Percentiles rank a stretch among this genome's conserved stretches.
phyloP scores from a whole-genome alignment of 1,284 basidiomycete species.

The Omphalotus olearius region DNA sequence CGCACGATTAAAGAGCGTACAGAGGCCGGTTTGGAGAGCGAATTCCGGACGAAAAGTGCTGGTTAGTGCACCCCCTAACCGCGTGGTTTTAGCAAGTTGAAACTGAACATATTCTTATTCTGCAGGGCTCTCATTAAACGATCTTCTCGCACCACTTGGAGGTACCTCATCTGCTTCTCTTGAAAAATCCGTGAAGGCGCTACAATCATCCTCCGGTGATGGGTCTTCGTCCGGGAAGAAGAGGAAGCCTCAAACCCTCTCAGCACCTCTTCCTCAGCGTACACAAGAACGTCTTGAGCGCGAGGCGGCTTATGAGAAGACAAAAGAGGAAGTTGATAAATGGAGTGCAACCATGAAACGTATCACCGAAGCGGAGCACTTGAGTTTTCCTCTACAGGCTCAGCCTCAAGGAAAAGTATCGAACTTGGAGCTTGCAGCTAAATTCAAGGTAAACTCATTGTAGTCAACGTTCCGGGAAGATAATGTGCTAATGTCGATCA shows the following conservation, averaged over 20 bases:
- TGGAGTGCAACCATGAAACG: slow-evolving; percentile 91
- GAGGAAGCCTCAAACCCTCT: slow-evolving; percentile 58
- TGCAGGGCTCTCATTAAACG: slow-evolving; percentile 23
- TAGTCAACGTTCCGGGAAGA: background rate
- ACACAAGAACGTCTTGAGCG: slow-evolving; percentile 89
- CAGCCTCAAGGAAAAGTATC: slow-evolving; percentile 56
- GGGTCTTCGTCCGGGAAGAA: slow-evolving; percentile 24
- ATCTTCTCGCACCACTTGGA: slow-evolving; percentile 68
- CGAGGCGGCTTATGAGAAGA: slow-evolving; percentile 91
- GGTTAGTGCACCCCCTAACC: slow-evolving; percentile 31
- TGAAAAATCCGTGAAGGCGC: slow-evolving; percentile 64
- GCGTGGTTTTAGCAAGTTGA: background rate
- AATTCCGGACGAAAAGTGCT: slow-evolving; percentile 53
- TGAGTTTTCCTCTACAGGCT: slow-evolving; percentile 88
- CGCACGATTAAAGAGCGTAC: slow-evolving; percentile 67
- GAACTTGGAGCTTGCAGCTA: slow-evolving; percentile 74
- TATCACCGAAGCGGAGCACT: slow-evolving; percentile 87
- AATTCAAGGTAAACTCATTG: slow-evolving; percentile 61
- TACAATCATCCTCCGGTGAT: slow-evolving; percentile 32
- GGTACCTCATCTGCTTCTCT: slow-evolving; percentile 56
- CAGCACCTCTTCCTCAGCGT: slow-evolving; percentile 84
- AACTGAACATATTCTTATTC: slow-evolving; percentile 4
- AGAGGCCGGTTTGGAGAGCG: slow-evolving; percentile 72
- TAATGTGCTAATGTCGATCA: background rate
- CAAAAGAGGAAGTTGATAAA: slow-evolving; percentile 89